A percentile compares a stretch with the other conserved stretches of the same genome.
Conservation (phyloP, 768 basidiomycete species). For the Tulasnella sp. region DNA sequence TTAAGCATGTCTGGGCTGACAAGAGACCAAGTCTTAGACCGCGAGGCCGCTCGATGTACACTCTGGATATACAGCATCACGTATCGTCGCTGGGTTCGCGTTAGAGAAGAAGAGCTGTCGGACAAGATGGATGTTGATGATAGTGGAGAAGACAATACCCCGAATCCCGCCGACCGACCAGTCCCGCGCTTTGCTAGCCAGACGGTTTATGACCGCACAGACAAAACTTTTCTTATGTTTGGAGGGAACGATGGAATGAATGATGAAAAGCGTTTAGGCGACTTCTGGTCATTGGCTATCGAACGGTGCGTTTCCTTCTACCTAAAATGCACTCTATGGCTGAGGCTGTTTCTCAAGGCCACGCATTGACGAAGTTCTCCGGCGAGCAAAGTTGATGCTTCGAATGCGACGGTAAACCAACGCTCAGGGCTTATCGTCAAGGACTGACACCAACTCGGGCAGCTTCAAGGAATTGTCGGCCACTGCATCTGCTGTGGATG, state of each 20-base stretch:
- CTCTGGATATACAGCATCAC: slow-evolving; percentile 15
- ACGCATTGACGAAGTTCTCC: slow-evolving; percentile 48
- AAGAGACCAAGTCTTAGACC: neutral
- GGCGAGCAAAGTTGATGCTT: slow-evolving; percentile 49
- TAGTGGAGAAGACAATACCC: neutral
- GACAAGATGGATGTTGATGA: neutral
- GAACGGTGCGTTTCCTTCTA: slow-evolving; percentile 36
- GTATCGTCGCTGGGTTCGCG: neutral
- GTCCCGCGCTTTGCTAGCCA: slow-evolving; percentile 63
- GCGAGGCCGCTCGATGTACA: neutral
- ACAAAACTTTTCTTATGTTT: slow-evolving; percentile 51
- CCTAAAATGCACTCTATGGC: neutral
- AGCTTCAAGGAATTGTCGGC: slow-evolving; percentile 80
- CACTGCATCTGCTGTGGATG: slow-evolving; percentile 45
- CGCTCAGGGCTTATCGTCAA: neutral
- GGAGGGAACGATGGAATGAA: slow-evolving; percentile 58
- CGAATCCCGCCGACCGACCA: neutral
- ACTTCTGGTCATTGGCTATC: slow-evolving; percentile 67
- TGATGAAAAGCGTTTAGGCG: slow-evolving; percentile 40
- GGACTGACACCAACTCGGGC: neutral
- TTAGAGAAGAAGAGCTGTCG: neutral
- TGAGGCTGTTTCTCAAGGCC: slow-evolving; percentile 32
- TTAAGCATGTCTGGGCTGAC: neutral
- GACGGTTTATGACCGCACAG: slow-evolving; percentile 53
- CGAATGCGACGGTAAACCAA: slow-evolving; percentile 65